These are phyloP conservation scores for Neurospora sp. DNA, from an alignment of 495 filamentous ascomycete species.

Conservation along the genomic window DNA sequence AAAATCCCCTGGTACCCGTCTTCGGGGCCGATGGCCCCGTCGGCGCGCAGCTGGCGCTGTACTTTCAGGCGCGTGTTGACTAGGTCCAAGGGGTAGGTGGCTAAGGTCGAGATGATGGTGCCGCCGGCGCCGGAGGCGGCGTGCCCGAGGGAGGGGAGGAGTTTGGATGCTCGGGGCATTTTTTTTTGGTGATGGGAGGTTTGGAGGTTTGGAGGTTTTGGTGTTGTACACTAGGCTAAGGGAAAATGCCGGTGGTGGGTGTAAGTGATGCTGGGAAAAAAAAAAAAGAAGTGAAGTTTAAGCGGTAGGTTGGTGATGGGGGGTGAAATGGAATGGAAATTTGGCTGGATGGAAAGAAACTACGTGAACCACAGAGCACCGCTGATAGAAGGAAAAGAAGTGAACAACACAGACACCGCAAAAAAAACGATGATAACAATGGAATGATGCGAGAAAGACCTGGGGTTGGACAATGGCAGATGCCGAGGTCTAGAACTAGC, in stretches of 20 bases:
- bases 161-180: slow-evolving; percentile 19
- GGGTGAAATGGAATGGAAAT: neutral
- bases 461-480: neutral
- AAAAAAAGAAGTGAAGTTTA: neutral
- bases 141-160: slow-evolving; percentile 80
- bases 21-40: slow-evolving; percentile 20
- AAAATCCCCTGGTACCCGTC: slow-evolving; percentile 47
- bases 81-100: slow-evolving; percentile 77
- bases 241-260: neutral
- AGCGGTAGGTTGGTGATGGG: neutral
- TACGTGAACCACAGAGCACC: neutral
- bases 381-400: neutral
- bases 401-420: neutral
- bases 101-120: slow-evolving; percentile 68
- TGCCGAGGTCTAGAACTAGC: neutral
- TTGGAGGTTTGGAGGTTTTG: neutral
- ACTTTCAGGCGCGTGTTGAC: slow-evolving; percentile 78
- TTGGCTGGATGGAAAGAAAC: neutral
- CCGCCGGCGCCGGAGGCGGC: slow-evolving; percentile 72
- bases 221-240: neutral
- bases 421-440: neutral
- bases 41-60: slow-evolving; percentile 50
- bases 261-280: neutral
- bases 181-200: slow-evolving; percentile 5
- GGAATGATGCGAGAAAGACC: neutral